Evolutionary conservation across 495 filamentous ascomycete species (phyloP).

Genomic region (Letharia columbiana): DNA sequence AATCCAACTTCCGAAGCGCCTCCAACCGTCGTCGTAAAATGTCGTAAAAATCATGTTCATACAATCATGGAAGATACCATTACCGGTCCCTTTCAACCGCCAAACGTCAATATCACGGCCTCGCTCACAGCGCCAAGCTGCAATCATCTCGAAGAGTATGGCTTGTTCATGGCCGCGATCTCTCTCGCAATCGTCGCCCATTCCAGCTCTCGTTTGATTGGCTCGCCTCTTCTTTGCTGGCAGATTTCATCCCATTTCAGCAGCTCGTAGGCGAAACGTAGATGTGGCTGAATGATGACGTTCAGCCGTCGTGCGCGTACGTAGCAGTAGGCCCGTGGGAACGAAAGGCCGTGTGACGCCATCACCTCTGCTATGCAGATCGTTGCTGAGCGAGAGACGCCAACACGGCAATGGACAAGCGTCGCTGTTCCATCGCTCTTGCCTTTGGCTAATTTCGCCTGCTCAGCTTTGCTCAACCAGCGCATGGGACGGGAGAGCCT

Average conservation of each 20-base stretch:
- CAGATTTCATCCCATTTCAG: conserved; percentile 87
- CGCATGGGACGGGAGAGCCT: conserved; percentile 14
- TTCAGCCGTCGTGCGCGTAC: conserved; percentile 83
- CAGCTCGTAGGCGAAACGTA: conserved; percentile 62
- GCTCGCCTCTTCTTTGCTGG: conserved; percentile 36
- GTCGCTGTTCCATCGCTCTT: conserved; percentile 70
- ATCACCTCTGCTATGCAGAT: conserved; percentile 99
- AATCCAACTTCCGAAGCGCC: not conserved
- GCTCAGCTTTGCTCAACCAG: not conserved
- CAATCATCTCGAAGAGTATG: conserved; percentile 51
- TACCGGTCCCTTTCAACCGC: too few relatives aligned
- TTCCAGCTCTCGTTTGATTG: conserved; percentile 69
- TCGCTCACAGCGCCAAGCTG: not conserved
- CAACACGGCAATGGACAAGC: conserved; percentile 91
- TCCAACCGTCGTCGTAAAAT: conserved; percentile 3
- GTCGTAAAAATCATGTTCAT: conserved; percentile 17
- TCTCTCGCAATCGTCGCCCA: conserved; percentile 84
- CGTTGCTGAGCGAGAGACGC: conserved; percentile 88
- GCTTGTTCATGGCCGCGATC: conserved; percentile 90
- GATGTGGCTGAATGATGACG: conserved; percentile 63
- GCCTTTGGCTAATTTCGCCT: conserved; percentile 52
- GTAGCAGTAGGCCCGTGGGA: conserved; percentile 92
- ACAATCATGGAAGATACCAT: conserved; percentile 11
- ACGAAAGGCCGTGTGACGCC: conserved; percentile 66
- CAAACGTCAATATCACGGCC: not conserved